Conservation (phyloP, 768 basidiomycete genomes). For the Leccinum broughii region DNA sequence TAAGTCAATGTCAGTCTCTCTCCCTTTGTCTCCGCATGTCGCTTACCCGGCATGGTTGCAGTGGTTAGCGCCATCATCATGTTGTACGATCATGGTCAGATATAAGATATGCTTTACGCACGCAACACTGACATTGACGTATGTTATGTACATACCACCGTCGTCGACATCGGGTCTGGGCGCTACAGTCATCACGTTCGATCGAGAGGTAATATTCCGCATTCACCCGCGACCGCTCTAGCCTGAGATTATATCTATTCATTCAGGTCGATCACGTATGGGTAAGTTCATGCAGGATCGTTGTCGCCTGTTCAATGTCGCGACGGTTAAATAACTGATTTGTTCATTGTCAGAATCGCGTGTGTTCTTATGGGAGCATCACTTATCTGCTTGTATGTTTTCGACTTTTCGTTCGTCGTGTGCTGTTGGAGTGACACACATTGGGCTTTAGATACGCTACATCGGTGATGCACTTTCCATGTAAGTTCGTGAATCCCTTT, state of each 20-base stretch:
- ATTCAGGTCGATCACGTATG: conserved; percentile 22
- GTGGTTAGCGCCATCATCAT: conserved; percentile 9
- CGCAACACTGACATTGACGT: background rate
- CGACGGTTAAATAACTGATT: background rate
- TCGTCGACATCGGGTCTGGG: background rate
- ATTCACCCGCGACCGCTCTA: background rate
- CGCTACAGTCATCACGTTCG: conserved; percentile 16
- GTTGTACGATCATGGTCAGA: conserved; percentile 25
- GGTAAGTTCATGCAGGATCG: conserved; percentile 9
- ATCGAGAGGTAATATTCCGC: conserved; percentile 14
- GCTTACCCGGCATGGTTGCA: background rate
- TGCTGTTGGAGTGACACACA: background rate
- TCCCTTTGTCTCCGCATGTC: background rate
- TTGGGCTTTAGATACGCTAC: conserved; percentile 21
- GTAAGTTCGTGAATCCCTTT: conserved; percentile 6
- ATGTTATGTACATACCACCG: background rate
- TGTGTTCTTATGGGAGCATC: background rate
- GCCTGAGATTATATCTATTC: background rate
- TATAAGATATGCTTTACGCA: background rate
- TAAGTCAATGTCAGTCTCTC: conserved; percentile 13
- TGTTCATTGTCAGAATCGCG: background rate
- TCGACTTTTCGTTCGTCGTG: background rate
- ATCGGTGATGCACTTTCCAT: conserved; percentile 21
- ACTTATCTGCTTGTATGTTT: conserved; percentile 12
- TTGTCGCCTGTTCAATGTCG: background rate